A percentile compares a stretch with the other conserved stretches of the same genome.
phyloP scores from a whole-genome alignment of 2,329 filamentous ascomycete species.

The Beauveria asiatica region DNA sequence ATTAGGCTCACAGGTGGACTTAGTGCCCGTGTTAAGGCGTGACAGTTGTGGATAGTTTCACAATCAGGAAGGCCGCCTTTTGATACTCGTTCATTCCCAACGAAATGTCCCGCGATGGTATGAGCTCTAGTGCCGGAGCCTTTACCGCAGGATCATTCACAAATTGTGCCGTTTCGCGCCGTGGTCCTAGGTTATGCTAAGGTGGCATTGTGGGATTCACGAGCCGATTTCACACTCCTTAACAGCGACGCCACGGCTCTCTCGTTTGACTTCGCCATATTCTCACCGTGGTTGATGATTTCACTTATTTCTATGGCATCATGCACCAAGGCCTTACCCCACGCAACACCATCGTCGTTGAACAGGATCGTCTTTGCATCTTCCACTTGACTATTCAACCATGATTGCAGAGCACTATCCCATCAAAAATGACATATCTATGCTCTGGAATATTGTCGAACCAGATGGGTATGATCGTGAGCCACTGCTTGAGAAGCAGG shows the following conservation, averaged over 20 bases:
- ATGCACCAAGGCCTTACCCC: background rate
- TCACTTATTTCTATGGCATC: background rate
- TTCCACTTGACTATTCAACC: background rate
- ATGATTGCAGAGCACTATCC: background rate
- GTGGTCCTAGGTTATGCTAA: background rate
- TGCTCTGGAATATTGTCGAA: background rate
- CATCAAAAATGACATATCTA: background rate
- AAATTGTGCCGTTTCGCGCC: background rate
- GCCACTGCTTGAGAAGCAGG: background rate
- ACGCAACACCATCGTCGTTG: background rate
- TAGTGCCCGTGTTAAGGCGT: background rate
- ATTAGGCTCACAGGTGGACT: background rate
- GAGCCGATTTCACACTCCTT: background rate
- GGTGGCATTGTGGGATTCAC: background rate
- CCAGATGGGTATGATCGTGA: background rate
- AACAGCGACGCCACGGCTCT: background rate
- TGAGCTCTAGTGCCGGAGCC: background rate
- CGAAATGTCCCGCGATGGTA: background rate
- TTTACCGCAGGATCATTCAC: background rate
- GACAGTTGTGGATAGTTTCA: background rate
- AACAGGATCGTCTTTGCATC: background rate
- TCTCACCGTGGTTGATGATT: background rate
- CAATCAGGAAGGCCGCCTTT: background rate
- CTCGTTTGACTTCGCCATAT: background rate
- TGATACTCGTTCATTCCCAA: background rate